These are phyloP conservation scores for Neopestalotiopsis clavispora DNA, from an alignment of 2,329 filamentous ascomycete genomes.

Conservation along the genomic window DNA sequence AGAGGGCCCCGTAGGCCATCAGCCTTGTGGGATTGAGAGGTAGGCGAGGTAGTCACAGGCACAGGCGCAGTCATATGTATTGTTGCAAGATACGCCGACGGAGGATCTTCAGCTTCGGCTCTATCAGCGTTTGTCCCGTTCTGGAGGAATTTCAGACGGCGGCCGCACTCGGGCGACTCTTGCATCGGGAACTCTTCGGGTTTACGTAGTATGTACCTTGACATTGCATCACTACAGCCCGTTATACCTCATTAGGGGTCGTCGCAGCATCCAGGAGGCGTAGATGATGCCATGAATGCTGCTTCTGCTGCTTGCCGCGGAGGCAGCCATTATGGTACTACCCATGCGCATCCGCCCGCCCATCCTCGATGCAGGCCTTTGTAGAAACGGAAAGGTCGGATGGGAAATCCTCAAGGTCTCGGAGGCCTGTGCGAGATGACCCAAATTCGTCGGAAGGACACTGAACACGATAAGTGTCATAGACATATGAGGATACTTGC, in stretches of 20 bases:
- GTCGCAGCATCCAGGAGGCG: neutral
- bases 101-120: neutral
- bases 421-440: constrained; percentile 1
- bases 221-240: neutral
- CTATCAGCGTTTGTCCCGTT: neutral
- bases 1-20: neutral
- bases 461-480: neutral
- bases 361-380: neutral
- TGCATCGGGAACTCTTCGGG: neutral
- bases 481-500: neutral
- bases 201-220: neutral
- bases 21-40: neutral
- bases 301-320: neutral
- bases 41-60: neutral
- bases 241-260: neutral
- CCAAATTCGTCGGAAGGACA: neutral
- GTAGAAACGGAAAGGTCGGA: neutral
- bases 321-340: neutral
- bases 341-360: neutral
- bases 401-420: neutral
- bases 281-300: neutral
- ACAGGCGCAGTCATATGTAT: too few species aligned
- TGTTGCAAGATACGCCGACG: neutral
- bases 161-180: neutral
- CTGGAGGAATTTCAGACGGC: neutral